Base-by-base conservation (phyloP, 805 yeast species). In the Nakazawaea ernobii region DNA sequence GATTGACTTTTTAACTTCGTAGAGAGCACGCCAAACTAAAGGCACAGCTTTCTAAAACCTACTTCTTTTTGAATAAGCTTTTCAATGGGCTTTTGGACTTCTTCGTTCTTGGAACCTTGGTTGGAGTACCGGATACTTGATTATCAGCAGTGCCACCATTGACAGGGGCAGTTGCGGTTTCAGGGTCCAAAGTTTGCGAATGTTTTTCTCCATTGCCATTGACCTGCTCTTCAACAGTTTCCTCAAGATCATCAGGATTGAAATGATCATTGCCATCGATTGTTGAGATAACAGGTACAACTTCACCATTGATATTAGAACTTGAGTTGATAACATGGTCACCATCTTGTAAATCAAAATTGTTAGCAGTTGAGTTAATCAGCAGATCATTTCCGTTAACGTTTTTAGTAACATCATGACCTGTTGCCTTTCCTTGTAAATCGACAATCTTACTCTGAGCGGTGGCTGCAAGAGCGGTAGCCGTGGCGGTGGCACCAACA, bases 231-330 rank as follows among this genome's bases (percentile, higher is more conserved):
- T 38, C 47, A 24, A n/a, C 32, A 33, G 33, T n/a, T 8, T n/a
- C 43, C 8, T 9, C n/a, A 14, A 13, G 37, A 3, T 37, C 43
- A 4, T 32, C 35, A 26, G 57, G 52, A 11, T 47, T 49, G 43
- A 66, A 55, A 50, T 72, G 77, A 32, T 53, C 49, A 51, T 63
- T 64, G 51, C 62, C 56, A 49, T 73, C 77, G 39, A 73, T 71
- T 13, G 73, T 69, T 10, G 68, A 58, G 14, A 48, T 26, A 14
- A 49, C 52, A 7, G 47, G 37, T 13, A 10, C 13, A 5, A 30
- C 26, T 8, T 29, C 49, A 6, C 45, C 43, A 37, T 49, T 35
- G 30, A 37, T n/a, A 9, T 44, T 15, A 3, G 39, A 52, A 40
- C 52, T 53, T 10, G 53, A 35, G 8, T 36, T 35, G 32, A 61